Base-by-base conservation (phyloP, 2,329 filamentous ascomycete genomes). In the Colletotrichum theobromicola region DNA sequence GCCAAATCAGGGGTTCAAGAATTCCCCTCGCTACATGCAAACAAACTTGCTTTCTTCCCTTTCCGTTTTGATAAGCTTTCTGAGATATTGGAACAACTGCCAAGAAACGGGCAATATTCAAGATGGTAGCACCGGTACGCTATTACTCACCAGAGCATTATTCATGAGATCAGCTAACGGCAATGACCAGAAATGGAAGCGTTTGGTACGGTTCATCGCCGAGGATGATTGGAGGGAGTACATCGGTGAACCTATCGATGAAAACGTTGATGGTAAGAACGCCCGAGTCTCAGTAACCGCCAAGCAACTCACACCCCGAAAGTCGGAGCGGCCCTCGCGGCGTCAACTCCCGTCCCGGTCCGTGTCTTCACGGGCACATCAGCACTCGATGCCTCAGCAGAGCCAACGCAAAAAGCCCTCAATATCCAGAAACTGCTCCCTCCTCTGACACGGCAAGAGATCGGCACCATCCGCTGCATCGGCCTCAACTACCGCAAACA, bases 381-480 rank as follows among this genome's bases (percentile, higher is more conserved):
- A 15, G 78, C 78, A 3, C 68, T 80, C 15, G 81, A 80, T 5
- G 80, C 83, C 74, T 74, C 68, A 12, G 71, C 82, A 67, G 67
- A 70, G 32, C 77, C 78, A 57, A 80, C 79, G 7, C 75, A 77
- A 7, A 76, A 77, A 26, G 86, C 88, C 24, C 68, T 77, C 7
- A 74, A 60, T 12, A 74, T 79, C 28, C 71, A 75, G 30, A 77
- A 74, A 30, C 66, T 76, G 2, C 30, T 76, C 1, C 71, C 74
- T n/a, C 89, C 89, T 9, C 76, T 90, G 26, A 79, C 86, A 2
- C 81, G 83, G 68, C 78, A 79, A 24, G 88, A 91, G 76, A 87
- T 89, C 64, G 90, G 90, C 28, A 88, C 89, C 1, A 90, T 92
- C 66, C 81, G 87, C 57, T 89, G 88, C 77, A 85, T 90, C 76